A percentile compares a stretch with the other conserved stretches of the same genome.
These are phyloP conservation scores for Lodderomyces beijingensis DNA, from an alignment of 1,139 yeast species.

Conservation along the genomic window DNA sequence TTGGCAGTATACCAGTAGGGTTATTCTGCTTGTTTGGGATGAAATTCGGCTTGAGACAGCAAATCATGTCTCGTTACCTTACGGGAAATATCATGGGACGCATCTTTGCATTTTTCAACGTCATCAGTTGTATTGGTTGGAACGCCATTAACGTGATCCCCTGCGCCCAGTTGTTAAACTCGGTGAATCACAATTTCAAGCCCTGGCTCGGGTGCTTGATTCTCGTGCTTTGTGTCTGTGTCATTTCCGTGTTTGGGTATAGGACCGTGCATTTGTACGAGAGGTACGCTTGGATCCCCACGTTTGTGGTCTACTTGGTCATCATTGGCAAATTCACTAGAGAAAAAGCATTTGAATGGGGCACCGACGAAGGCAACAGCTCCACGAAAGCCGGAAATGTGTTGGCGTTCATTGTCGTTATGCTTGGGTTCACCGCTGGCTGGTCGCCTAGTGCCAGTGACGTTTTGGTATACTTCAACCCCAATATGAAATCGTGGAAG, in stretches of 20 bases:
- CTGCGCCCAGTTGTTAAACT: slow-evolving; percentile 25
- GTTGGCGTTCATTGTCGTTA: slow-evolving; percentile 21
- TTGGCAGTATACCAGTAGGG: slow-evolving; percentile 31
- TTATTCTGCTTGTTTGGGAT: slow-evolving; percentile 28
- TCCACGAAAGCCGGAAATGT: slow-evolving; percentile 34
- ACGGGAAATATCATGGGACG: slow-evolving; percentile 31
- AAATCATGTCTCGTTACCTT: slow-evolving; percentile 26
- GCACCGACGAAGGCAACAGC: slow-evolving; percentile 20
- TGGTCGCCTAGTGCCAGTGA: slow-evolving; percentile 31
- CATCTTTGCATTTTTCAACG: slow-evolving; percentile 27
- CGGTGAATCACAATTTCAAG: slow-evolving; percentile 22
- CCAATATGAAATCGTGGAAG: slow-evolving; percentile 21
- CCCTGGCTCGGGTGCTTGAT: slow-evolving; percentile 33
- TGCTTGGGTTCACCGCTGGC: slow-evolving; percentile 29
- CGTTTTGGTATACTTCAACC: slow-evolving; percentile 27
- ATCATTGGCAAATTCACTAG: slow-evolving; percentile 24
- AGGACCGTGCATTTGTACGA: slow-evolving; percentile 26
- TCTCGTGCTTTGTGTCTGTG: slow-evolving; percentile 23
- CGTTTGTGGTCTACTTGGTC: slow-evolving; percentile 22
- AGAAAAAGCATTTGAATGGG: slow-evolving; percentile 21
- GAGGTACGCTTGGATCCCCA: slow-evolving; percentile 28
- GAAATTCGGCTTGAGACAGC: slow-evolving; percentile 31
- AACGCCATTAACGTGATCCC: slow-evolving; percentile 31
- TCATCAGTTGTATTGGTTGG: slow-evolving; percentile 34
- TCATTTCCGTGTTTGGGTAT: slow-evolving; percentile 27